Base-by-base conservation (phyloP, 228 moss, liverwort and hornwort species). In the Sphagnum magellanicum region DNA sequence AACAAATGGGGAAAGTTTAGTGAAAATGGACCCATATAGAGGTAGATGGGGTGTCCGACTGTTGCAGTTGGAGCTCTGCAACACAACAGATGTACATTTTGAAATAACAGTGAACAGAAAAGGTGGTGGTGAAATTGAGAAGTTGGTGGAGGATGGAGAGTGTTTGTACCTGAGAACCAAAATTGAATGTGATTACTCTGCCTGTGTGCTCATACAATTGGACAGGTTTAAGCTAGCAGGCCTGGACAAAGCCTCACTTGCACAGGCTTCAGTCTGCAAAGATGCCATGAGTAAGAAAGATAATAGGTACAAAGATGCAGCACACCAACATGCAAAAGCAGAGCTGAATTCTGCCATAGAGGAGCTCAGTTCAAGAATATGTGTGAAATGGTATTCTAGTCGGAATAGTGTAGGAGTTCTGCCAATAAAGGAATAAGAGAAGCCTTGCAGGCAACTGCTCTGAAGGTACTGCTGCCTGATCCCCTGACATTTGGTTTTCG, bases 1-100 rank as follows among this genome's bases (percentile, higher is more conserved):
- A 51, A 79, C 82, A 68, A 66, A 70, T 75, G 78, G 81, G 60
- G 81, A 79, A 53, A 78, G 78, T 48, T 76, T 98, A 11, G 94
- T 98, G 5, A 92, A 90, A 75, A 98, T 98, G 78, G 94, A 98
- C 61, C 98, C 98, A 48, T 94, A 94, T 60, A 89, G 98, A 77
- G 94, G 94, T 68, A 98, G 94, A 79, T 98, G 98, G 98, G 94
- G 94, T 68, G 79, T 98, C 77, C 84, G 91, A 5, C 85, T 98
- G 51, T 74, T 98, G 70, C 94, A 98, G 76, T 74, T 98, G 74
- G 98, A 98, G 78, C 92, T 98, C 15, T 87, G 90, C 87, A 98
- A 98, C 84, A 84, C 90, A 55, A 94, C 98, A 6, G 98, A 98
- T 70, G 98, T 98, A 48, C 81, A 87, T 49, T 98, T 98, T 74